Conservation (phyloP, 805 yeast genomes). For the Hanseniaspora nectarophila region DNA sequence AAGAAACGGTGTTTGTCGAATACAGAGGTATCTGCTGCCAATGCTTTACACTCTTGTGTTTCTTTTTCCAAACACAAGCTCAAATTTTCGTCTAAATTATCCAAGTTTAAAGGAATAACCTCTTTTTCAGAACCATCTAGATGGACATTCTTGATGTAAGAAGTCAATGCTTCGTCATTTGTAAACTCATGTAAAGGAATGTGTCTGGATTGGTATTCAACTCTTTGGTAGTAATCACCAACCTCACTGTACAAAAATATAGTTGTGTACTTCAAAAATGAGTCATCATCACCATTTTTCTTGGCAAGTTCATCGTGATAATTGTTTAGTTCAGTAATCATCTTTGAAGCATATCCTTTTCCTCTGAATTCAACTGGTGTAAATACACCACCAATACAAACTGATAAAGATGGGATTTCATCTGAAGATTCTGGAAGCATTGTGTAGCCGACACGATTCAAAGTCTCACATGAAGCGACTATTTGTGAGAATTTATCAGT, state of each 20-base stretch:
- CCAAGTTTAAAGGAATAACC: slow-evolving; percentile 25
- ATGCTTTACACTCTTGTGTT: slow-evolving; percentile 18
- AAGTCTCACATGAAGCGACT: slow-evolving; percentile 34
- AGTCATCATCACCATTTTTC: slow-evolving; percentile 4
- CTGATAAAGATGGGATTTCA: slow-evolving; percentile 26
- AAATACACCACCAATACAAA: slow-evolving; percentile 49
- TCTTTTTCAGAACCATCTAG: slow-evolving; percentile 16
- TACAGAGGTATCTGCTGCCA: slow-evolving; percentile 19
- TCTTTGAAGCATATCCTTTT: slow-evolving; percentile 42
- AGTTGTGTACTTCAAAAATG: slow-evolving; percentile 26
- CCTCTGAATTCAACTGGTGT: slow-evolving; percentile 39
- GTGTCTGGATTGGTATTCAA: slow-evolving; percentile 44
- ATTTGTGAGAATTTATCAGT: slow-evolving; percentile 26
- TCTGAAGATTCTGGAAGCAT: slow-evolving; percentile 22
- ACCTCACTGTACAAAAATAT: slow-evolving; percentile 59
- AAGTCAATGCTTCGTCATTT: slow-evolving; percentile 16
- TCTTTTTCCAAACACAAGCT: slow-evolving; percentile 21
- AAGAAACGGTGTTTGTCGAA: slow-evolving; percentile 24
- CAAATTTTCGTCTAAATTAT: slow-evolving; percentile 25
- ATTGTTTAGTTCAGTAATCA: slow-evolving; percentile 34
- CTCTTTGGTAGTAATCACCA: slow-evolving; percentile 50
- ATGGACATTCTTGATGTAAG: slow-evolving; percentile 12
- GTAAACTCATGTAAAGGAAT: slow-evolving; percentile 30
- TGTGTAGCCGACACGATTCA: slow-evolving; percentile 30
- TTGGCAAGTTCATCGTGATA: slow-evolving; percentile 25